These are phyloP conservation scores for Oxytropis ochrocephala DNA, from an alignment of 306 rosid genomes.

Conservation along the genomic window DNA sequence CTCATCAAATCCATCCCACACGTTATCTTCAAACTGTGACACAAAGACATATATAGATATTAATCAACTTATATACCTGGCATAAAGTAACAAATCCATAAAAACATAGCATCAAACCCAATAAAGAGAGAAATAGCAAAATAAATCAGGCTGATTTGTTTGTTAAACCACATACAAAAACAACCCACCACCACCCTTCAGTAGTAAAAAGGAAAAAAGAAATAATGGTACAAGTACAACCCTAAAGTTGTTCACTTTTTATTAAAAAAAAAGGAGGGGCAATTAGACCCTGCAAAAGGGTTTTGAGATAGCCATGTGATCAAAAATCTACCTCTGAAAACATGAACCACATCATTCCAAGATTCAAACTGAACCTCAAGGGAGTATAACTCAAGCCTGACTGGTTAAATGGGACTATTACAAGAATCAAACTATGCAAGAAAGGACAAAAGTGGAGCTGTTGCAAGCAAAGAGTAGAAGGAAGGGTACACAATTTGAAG, in stretches of 20 bases:
- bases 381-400: background rate
- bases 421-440: background rate
- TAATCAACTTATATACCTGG: background rate
- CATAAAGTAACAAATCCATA: background rate
- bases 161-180: background rate
- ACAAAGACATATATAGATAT: conserved; percentile 10
- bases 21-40: conserved; percentile 60
- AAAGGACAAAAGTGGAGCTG: background rate
- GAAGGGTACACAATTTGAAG: background rate
- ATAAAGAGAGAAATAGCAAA: conserved; percentile 11
- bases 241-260: background rate
- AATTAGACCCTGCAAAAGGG: conserved; percentile 10
- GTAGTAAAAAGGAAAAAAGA: background rate
- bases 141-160: background rate
- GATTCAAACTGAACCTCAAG: background rate
- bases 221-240: background rate
- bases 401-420: background rate
- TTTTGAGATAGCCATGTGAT: background rate
- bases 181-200: background rate
- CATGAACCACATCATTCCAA: background rate
- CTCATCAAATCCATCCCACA: conserved; percentile 52
- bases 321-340: background rate
- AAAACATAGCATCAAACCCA: background rate
- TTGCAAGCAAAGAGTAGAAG: background rate
- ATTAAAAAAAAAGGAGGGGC: background rate